Conservation (phyloP, 1,284 basidiomycete genomes). For the Austropuccinia psidii region DNA sequence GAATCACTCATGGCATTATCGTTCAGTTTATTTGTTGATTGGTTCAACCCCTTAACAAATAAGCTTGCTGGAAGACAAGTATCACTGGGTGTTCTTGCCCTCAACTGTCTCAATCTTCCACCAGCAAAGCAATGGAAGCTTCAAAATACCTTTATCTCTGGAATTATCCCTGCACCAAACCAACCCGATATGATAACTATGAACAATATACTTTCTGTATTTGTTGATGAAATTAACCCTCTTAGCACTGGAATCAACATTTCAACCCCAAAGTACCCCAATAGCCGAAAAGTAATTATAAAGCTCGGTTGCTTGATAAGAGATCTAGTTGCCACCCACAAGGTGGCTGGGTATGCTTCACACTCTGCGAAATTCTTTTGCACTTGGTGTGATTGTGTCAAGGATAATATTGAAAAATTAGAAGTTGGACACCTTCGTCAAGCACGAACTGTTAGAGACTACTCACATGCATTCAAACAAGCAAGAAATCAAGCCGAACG, state of each 20-base stretch:
- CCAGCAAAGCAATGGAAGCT: background rate
- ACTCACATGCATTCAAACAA: no score
- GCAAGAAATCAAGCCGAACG: no score
- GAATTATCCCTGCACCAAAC: background rate
- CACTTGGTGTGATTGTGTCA: background rate
- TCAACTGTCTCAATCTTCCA: conserved; percentile 10
- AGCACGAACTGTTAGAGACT: no score
- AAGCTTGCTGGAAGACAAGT: background rate
- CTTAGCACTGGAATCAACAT: background rate
- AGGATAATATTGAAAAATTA: background rate
- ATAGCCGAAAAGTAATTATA: background rate
- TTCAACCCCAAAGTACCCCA: background rate
- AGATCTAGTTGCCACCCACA: conserved; percentile 17
- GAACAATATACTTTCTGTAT: background rate
- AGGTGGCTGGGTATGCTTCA: conserved; percentile 12
- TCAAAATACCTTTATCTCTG: background rate
- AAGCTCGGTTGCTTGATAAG: background rate
- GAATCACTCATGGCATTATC: background rate
- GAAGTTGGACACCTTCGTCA: no score
- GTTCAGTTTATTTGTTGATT: conserved; percentile 7
- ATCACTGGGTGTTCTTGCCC: background rate
- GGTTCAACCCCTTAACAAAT: conserved; percentile 9
- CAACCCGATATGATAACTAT: conserved; percentile 15
- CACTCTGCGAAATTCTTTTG: background rate
- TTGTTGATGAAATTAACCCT: background rate